phyloP scores from a whole-genome alignment of 1,284 basidiomycete species.

The Marasmius tenuissimus region DNA sequence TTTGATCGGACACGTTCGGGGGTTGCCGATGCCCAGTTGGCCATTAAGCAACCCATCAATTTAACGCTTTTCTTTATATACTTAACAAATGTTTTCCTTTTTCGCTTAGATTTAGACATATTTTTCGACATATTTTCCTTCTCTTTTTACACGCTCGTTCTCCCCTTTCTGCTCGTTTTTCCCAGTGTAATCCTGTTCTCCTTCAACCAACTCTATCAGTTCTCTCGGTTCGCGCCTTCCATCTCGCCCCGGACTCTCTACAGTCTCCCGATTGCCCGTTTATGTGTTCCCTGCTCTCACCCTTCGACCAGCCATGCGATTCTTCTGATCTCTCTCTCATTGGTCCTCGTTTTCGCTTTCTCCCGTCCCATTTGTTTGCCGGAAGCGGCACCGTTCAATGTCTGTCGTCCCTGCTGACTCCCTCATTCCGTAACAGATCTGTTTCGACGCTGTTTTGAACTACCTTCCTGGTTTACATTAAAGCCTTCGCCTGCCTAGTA shows the following conservation, averaged over 20 bases:
- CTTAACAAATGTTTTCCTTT: background rate
- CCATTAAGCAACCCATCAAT: background rate
- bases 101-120: background rate
- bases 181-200: constrained; percentile 20
- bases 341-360: background rate
- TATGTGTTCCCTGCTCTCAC: constrained; percentile 3
- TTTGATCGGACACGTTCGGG: constrained; percentile 53
- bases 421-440: background rate
- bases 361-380: too few relatives aligned
- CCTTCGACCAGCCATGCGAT: constrained; percentile 2
- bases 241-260: constrained; percentile 36
- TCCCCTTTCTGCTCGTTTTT: constrained; percentile 26
- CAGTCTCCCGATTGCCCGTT: constrained; percentile 31
- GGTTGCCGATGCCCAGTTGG: constrained; percentile 28
- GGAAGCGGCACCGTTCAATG: background rate
- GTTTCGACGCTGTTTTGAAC: too few relatives aligned
- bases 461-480: too few relatives aligned
- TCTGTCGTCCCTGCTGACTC: background rate
- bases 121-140: too few relatives aligned
- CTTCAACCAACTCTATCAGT: constrained; percentile 35
- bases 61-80: background rate
- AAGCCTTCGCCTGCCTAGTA: too few relatives aligned
- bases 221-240: constrained; percentile 27
- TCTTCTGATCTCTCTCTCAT: background rate
- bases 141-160: too few relatives aligned